Percentiles rank a stretch among this genome's conserved stretches.
Evolutionary conservation across 176 grass and related monocot species (phyloP).

Genomic region (Triticum monococcum): DNA sequence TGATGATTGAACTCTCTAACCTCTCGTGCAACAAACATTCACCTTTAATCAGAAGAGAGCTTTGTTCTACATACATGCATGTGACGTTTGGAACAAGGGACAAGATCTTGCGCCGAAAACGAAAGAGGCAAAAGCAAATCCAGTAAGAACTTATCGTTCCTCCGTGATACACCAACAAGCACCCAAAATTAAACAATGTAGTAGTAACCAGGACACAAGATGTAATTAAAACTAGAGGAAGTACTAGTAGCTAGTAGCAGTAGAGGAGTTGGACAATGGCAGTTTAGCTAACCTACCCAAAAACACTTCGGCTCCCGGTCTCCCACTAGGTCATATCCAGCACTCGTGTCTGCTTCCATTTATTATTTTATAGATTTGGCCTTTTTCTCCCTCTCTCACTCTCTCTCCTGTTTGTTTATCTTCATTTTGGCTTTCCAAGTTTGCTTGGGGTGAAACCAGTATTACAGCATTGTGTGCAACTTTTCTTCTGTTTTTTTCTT

Average conservation of each 20-base stretch:
- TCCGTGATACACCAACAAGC: not conserved
- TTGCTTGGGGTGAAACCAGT: not conserved
- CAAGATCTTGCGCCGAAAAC: not conserved
- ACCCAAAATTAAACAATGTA: slow-evolving; percentile 28
- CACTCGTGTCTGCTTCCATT: not conserved
- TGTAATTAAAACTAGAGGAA: slow-evolving; percentile 23
- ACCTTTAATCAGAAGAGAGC: not conserved
- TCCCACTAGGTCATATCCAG: not conserved
- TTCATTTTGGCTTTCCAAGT: not conserved
- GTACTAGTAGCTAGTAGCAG: not conserved
- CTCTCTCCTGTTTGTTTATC: not conserved
- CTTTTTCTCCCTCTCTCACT: not conserved
- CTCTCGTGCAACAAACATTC: not conserved
- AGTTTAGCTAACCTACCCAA: slow-evolving; percentile 50
- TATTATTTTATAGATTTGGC: not conserved
- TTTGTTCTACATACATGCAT: too few species aligned
- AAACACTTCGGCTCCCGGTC: slow-evolving; percentile 1
- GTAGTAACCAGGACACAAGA: not conserved
- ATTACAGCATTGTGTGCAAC: not conserved
- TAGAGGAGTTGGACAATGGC: not conserved
- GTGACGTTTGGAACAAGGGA: too few species aligned
- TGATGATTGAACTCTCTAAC: not conserved
- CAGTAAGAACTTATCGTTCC: not conserved
- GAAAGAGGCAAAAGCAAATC: not conserved
- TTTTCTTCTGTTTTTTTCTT: not conserved